A percentile compares a stretch with the other conserved stretches of the same genome.
Evolutionary conservation across 2,329 filamentous ascomycete species (phyloP).

Genomic region (Cadophora sp.): DNA sequence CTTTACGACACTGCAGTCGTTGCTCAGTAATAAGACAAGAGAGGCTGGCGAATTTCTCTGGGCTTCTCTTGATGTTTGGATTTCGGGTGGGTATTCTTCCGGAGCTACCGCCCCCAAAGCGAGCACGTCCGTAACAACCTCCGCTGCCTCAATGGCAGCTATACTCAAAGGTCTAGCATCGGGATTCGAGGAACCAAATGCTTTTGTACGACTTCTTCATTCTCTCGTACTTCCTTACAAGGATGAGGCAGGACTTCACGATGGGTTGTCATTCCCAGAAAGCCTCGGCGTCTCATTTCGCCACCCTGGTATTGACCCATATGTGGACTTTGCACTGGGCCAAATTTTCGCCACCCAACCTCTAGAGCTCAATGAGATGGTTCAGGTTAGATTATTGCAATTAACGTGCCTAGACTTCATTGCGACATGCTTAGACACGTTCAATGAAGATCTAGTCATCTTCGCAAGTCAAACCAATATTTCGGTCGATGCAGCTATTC

Average conservation of each 20-base stretch:
- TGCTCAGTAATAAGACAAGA: conserved; percentile 77
- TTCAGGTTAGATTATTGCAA: conserved; percentile 76
- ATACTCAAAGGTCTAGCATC: conserved; percentile 77
- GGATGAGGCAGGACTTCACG: conserved; percentile 68
- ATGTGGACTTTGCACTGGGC: conserved; percentile 89
- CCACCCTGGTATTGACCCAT: conserved; percentile 86
- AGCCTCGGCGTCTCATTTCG: conserved; percentile 79
- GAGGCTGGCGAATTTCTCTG: conserved; percentile 78
- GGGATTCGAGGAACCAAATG: conserved; percentile 84
- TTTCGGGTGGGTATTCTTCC: conserved; percentile 65
- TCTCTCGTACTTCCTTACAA: conserved; percentile 72
- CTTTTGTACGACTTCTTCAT: conserved; percentile 81
- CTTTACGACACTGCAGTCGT: conserved; percentile 77
- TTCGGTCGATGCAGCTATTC: conserved; percentile 76
- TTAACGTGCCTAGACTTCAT: conserved; percentile 87
- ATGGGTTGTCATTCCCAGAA: conserved; percentile 86
- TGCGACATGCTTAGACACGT: conserved; percentile 77
- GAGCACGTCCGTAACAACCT: conserved; percentile 30
- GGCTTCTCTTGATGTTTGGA: conserved; percentile 80
- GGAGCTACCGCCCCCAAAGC: conserved; percentile 50
- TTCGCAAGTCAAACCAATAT: conserved; percentile 82
- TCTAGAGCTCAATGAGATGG: conserved; percentile 65
- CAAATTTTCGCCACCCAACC: conserved; percentile 71
- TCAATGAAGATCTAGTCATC: conserved; percentile 92
- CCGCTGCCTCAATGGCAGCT: conserved; percentile 60